Conservation (phyloP, 768 basidiomycete genomes). For the Lepiota venenata region DNA sequence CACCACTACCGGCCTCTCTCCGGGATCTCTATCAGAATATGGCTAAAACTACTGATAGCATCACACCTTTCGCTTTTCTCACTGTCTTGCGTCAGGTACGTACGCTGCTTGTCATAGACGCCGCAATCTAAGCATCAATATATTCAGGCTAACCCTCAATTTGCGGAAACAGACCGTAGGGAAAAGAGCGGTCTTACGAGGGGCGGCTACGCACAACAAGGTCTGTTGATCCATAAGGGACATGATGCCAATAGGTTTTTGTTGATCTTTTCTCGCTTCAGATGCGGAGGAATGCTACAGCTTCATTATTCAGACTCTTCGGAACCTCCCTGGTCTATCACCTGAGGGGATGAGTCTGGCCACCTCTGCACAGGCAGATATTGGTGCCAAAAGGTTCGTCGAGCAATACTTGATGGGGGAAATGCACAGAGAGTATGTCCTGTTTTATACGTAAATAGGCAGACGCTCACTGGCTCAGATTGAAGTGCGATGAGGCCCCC, state of each 20-base stretch:
- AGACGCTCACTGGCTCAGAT: constrained; percentile 35
- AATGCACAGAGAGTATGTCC: constrained; percentile 62
- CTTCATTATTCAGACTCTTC: constrained; percentile 67
- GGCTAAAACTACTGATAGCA: constrained; percentile 69
- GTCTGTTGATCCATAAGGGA: constrained; percentile 29
- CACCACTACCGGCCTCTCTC: constrained; percentile 47
- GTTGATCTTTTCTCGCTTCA: constrained; percentile 14
- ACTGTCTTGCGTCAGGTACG: constrained; percentile 57
- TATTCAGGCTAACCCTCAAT: constrained; percentile 75
- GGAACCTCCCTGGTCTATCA: constrained; percentile 58
- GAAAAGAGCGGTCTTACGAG: constrained; percentile 28
- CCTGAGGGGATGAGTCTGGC: constrained; percentile 27
- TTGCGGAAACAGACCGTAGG: constrained; percentile 65
- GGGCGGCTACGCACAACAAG: constrained; percentile 80
- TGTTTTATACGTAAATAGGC: not conserved
- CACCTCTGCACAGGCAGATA: constrained; percentile 20
- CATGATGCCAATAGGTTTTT: not conserved
- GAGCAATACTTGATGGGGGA: constrained; percentile 81
- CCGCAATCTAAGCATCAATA: not conserved
- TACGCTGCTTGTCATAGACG: not conserved
- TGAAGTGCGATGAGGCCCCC: constrained; percentile 78
- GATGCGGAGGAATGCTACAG: constrained; percentile 93
- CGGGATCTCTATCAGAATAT: constrained; percentile 72
- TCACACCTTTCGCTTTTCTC: constrained; percentile 71
- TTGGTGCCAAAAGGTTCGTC: constrained; percentile 57